phyloP scores from a whole-genome alignment of 2,329 filamentous ascomycete species.

The Scytalidium sp. region DNA sequence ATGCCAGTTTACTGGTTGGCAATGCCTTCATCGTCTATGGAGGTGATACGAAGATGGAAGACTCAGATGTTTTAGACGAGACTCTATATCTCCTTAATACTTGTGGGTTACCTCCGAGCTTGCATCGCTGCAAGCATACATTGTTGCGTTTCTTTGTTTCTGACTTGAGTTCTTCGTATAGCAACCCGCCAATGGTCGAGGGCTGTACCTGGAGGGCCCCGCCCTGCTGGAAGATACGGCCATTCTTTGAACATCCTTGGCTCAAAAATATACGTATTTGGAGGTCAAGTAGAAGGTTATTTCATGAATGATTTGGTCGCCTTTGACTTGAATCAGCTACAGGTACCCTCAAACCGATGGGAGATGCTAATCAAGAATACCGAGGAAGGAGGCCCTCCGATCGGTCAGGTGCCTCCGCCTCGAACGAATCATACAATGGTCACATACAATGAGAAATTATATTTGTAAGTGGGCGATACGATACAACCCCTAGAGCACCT shows the following conservation, averaged over 20 bases:
- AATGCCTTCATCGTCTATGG: conserved; percentile 99
- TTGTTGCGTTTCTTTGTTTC: background rate
- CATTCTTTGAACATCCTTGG: conserved; percentile 95
- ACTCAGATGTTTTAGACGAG: conserved; percentile 87
- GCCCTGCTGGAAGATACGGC: conserved; percentile 88
- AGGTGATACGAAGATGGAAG: conserved; percentile 95
- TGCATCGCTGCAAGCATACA: too few species aligned
- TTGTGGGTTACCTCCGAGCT: conserved; percentile 59
- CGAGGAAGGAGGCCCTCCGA: conserved; percentile 55
- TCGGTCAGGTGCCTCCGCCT: conserved; percentile 74
- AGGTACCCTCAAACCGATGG: conserved; percentile 89
- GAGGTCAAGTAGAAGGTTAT: conserved; percentile 92
- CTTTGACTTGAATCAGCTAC: conserved; percentile 92
- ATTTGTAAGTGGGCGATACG: conserved; percentile 61
- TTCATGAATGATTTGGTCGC: conserved; percentile 98
- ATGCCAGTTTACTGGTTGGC: conserved; percentile 89
- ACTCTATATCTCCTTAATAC: conserved; percentile 96
- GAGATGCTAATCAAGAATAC: conserved; percentile 82
- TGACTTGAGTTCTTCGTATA: conserved; percentile 33
- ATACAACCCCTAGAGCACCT: background rate
- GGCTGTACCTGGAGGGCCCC: conserved; percentile 79
- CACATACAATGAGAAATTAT: conserved; percentile 90
- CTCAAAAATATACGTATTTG: conserved; percentile 96
- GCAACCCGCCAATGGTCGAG: conserved; percentile 98
- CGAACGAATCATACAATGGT: conserved; percentile 94